These are phyloP conservation scores for Exophiala oligosperma DNA, from an alignment of 2,329 filamentous ascomycete species.

Conservation along the genomic window DNA sequence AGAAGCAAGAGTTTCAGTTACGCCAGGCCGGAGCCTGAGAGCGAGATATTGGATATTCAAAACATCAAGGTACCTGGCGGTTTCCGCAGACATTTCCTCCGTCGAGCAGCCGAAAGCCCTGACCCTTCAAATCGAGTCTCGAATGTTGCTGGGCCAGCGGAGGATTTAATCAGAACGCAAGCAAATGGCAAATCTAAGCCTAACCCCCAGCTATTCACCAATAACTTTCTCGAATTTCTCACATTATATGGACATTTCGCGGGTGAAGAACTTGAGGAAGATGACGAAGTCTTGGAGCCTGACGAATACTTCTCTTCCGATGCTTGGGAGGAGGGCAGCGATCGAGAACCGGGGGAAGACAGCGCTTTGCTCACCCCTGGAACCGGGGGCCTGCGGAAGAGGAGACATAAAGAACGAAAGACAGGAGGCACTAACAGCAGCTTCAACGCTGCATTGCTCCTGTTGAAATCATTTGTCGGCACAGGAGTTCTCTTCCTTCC, in stretches of 20 bases:
- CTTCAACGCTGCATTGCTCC: conserved; percentile 75
- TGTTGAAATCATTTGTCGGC: conserved; percentile 97
- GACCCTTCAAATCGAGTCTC: conserved; percentile 42
- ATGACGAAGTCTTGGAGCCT: conserved; percentile 82
- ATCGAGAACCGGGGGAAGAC: conserved; percentile 81
- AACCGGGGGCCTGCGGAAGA: conserved; percentile 68
- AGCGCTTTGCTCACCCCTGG: conserved; percentile 73
- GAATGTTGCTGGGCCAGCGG: conserved; percentile 38
- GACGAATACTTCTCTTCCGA: conserved; percentile 91
- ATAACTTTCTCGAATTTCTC: conserved; percentile 92
- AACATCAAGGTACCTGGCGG: conserved; percentile 92
- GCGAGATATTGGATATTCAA: conserved; percentile 79
- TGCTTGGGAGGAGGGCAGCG: conserved; percentile 60
- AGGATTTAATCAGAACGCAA: conserved; percentile 34
- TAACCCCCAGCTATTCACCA: conserved; percentile 72
- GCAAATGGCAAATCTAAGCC: conserved; percentile 32
- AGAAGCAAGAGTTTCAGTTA: conserved; percentile 88
- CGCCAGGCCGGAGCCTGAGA: conserved; percentile 73
- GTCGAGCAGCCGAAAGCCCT: conserved; percentile 70
- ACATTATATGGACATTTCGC: conserved; percentile 97
- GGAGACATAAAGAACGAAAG: conserved; percentile 73
- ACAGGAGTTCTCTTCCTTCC: conserved; percentile 93
- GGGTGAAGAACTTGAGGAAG: conserved; percentile 93
- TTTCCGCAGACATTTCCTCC: conserved; percentile 86
- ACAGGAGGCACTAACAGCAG: conserved; percentile 75